Percentiles rank a stretch among this genome's conserved stretches.
phyloP scores from a whole-genome alignment of 306 rosid species.

The Citrullus amarus region DNA sequence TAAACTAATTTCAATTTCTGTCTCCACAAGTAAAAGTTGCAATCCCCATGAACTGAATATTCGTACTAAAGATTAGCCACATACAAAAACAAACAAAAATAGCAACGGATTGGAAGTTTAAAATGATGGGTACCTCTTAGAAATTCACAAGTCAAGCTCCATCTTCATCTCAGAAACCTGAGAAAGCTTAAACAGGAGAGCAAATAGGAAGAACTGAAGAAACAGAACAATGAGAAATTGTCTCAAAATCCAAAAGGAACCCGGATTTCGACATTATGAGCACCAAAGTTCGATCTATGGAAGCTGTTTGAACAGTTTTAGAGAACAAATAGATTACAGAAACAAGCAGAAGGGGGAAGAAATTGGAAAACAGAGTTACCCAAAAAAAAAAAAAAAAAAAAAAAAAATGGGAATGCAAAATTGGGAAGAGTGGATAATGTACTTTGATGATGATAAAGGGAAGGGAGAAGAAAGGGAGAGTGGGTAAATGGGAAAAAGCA shows the following conservation, averaged over 20 bases:
- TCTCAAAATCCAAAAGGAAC: not conserved
- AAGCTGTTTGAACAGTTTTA: not conserved
- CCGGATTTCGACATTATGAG: not conserved
- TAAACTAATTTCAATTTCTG: not conserved
- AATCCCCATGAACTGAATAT: not conserved
- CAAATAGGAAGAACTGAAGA: not conserved
- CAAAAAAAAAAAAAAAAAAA: not conserved
- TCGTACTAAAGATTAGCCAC: not conserved
- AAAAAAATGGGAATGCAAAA: not conserved
- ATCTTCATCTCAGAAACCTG: not conserved
- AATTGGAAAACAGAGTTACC: not conserved
- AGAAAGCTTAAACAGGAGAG: not conserved
- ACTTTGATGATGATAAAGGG: conserved; percentile 1
- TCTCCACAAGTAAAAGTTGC: not conserved
- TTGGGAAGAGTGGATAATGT: conserved; percentile 7
- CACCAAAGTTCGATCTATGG: not conserved
- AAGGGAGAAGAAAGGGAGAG: not conserved
- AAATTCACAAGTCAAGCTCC: conserved; percentile 3
- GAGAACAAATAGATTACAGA: not conserved
- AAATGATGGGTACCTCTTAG: not conserved
- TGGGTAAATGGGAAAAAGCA: not conserved
- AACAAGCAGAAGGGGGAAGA: not conserved
- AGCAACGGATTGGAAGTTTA: not conserved
- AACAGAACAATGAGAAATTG: not conserved
- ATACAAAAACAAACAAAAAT: not conserved